phyloP scores from a whole-genome alignment of 2,329 filamentous ascomycete genomes.

The Cadophora sp. region DNA sequence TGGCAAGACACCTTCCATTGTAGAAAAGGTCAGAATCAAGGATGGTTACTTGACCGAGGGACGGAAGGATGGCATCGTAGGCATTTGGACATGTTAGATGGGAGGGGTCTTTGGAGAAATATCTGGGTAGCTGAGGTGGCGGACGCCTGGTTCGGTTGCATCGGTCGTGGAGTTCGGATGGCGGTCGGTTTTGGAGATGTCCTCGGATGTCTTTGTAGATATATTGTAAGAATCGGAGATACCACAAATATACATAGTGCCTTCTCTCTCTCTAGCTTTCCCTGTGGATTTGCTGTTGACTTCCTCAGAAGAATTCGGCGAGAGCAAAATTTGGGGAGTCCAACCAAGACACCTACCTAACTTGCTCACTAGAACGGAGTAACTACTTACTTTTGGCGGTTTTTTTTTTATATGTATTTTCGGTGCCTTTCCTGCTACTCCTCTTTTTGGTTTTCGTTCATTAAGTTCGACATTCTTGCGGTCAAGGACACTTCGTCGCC shows the following conservation, averaged over 20 bases:
- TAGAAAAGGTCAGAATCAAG: slow-evolving; percentile 88
- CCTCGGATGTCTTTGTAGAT: slow-evolving; percentile 29
- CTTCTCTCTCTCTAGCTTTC: neutral
- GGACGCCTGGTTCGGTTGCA: neutral
- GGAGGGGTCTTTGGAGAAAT: slow-evolving; percentile 11
- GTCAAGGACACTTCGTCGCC: too few relatives aligned
- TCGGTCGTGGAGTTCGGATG: slow-evolving; percentile 19
- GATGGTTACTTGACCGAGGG: slow-evolving; percentile 96
- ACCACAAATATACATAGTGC: slow-evolving; percentile 25
- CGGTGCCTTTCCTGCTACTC: too few relatives aligned
- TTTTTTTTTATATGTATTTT: too few relatives aligned
- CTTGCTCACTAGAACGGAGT: too few relatives aligned
- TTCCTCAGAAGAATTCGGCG: too few relatives aligned
- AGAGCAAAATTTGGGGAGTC: too few relatives aligned
- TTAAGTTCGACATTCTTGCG: too few relatives aligned
- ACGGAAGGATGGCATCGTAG: slow-evolving; percentile 83
- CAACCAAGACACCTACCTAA: too few relatives aligned
- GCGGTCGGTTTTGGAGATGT: slow-evolving; percentile 11
- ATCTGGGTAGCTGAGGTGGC: neutral
- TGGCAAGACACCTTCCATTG: slow-evolving; percentile 67
- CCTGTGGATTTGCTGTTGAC: neutral
- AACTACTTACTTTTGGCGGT: too few relatives aligned
- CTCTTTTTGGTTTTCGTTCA: too few relatives aligned
- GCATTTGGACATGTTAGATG: slow-evolving; percentile 81
- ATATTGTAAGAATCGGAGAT: slow-evolving; percentile 33